These are phyloP conservation scores for Biscogniauxia sp. DNA, from an alignment of 2,329 filamentous ascomycete species.

Conservation along the genomic window DNA sequence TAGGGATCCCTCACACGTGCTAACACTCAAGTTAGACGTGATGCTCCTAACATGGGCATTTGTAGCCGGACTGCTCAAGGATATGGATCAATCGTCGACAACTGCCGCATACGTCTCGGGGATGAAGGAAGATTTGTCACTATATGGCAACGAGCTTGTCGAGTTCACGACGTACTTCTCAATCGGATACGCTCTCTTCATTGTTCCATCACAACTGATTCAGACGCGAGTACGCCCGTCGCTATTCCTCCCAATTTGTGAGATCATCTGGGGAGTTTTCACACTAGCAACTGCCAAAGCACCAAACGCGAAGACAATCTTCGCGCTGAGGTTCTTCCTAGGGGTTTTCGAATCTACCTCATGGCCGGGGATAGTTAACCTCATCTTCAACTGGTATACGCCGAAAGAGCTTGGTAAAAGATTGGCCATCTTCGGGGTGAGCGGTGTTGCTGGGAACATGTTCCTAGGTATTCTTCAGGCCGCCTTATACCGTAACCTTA, in stretches of 20 bases:
- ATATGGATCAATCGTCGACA: conserved; percentile 38
- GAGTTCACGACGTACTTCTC: conserved; percentile 14
- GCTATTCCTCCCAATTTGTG: conserved; percentile 38
- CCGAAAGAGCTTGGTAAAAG: conserved; percentile 39
- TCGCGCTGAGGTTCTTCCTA: conserved; percentile 37
- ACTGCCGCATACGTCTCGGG: conserved; percentile 39
- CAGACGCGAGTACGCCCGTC: conserved; percentile 18
- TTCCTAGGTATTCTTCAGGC: conserved; percentile 45
- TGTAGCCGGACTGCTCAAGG: conserved; percentile 36
- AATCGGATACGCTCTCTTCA: conserved; percentile 13
- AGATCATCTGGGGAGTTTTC: conserved; percentile 30
- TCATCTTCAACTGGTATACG: conserved; percentile 50
- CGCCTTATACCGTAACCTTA: conserved; percentile 40
- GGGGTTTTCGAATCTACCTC: conserved; percentile 34
- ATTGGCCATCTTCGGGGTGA: conserved; percentile 43
- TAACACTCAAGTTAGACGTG: conserved; percentile 30
- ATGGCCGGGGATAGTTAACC: conserved; percentile 35
- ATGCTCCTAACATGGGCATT: conserved; percentile 35
- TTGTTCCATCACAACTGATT: conserved; percentile 14
- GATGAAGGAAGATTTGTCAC: conserved; percentile 30
- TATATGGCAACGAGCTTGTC: conserved; percentile 14
- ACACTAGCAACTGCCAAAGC: conserved; percentile 25
- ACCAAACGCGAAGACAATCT: conserved; percentile 32
- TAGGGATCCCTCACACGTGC: conserved; percentile 26
- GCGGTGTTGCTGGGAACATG: conserved; percentile 42